A percentile compares a stretch with the other conserved stretches of the same genome.
Evolutionary conservation across 495 filamentous ascomycete genomes (phyloP).

Genomic region (Penicillium silybi): DNA sequence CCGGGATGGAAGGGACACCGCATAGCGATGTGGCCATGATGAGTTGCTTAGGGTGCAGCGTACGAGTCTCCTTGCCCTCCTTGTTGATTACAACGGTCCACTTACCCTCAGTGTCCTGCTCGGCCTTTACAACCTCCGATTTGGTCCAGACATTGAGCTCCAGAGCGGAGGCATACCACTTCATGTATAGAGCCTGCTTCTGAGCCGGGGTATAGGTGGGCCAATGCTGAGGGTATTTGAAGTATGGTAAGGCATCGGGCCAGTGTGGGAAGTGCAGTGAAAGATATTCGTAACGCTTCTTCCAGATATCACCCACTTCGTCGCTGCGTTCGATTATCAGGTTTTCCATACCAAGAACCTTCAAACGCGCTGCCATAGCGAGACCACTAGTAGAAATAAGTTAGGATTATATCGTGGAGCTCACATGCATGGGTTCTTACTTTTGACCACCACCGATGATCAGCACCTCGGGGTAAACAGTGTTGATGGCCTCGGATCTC

Average conservation of each 20-base stretch:
- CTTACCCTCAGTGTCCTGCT: conserved; percentile 41
- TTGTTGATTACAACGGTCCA: conserved; percentile 56
- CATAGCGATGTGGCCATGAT: conserved; percentile 33
- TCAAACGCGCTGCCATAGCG: conserved; percentile 11
- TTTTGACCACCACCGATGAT: no score
- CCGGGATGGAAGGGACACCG: conserved; percentile 31
- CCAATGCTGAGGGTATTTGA: not conserved
- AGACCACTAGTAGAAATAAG: not conserved
- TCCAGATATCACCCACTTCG: conserved; percentile 65
- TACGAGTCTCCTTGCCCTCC: conserved; percentile 24
- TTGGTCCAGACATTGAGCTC: conserved; percentile 68
- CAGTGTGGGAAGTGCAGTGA: not conserved
- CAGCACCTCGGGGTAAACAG: no score
- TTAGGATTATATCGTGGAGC: no score
- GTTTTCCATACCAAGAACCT: conserved; percentile 53
- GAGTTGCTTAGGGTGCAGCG: conserved; percentile 29
- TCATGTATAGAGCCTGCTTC: conserved; percentile 27
- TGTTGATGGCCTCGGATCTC: no score
- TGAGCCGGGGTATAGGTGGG: not conserved
- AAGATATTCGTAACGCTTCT: conserved; percentile 43
- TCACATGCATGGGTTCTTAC: no score
- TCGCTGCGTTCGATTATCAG: conserved; percentile 59
- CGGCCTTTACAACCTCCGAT: conserved; percentile 44
- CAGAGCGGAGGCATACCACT: conserved; percentile 56
- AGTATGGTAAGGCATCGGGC: not conserved